Evolutionary conservation across 495 filamentous ascomycete species (phyloP).

Genomic region (Hypoxylon fuscum): DNA sequence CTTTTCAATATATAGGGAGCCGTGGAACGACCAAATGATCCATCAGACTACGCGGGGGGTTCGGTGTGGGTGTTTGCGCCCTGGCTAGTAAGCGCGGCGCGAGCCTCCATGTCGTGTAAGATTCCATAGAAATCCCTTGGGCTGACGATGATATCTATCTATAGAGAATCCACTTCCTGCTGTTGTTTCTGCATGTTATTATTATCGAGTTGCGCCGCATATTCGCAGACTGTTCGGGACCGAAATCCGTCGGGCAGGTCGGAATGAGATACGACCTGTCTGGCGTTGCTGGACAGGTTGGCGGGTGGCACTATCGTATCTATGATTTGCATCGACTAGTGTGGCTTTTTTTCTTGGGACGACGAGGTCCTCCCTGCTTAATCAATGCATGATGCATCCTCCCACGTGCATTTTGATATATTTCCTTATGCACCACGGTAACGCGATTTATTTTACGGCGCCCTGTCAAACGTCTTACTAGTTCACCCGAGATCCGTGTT

Average conservation of each 20-base stretch:
- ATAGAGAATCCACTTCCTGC: neutral
- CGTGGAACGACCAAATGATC: conserved; percentile 1
- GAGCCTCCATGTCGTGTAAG: too few species aligned
- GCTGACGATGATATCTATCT: neutral
- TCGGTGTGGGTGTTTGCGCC: conserved; percentile 3
- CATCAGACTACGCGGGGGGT: too few species aligned
- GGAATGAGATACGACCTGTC: conserved; percentile 1
- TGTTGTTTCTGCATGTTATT: conserved; percentile 1
- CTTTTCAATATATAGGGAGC: conserved; percentile 26
- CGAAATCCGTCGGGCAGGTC: conserved; percentile 21
- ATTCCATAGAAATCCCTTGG: conserved; percentile 2
- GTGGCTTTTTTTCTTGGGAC: conserved; percentile 6
- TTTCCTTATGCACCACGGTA: conserved; percentile 20
- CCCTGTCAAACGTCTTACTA: neutral
- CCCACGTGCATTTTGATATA: conserved; percentile 26
- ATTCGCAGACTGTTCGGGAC: conserved; percentile 27
- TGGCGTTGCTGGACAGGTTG: neutral
- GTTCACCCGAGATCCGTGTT: conserved; percentile 4
- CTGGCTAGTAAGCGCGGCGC: neutral
- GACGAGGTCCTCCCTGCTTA: conserved; percentile 15
- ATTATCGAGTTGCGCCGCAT: conserved; percentile 22
- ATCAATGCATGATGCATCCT: conserved; percentile 19
- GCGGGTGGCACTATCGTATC: conserved; percentile 17
- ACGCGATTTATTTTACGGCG: neutral
- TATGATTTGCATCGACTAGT: conserved; percentile 1